A percentile compares a stretch with the other conserved stretches of the same genome.
phyloP scores from a whole-genome alignment of 305 asterid species.

The Caryopteris hybrid region DNA sequence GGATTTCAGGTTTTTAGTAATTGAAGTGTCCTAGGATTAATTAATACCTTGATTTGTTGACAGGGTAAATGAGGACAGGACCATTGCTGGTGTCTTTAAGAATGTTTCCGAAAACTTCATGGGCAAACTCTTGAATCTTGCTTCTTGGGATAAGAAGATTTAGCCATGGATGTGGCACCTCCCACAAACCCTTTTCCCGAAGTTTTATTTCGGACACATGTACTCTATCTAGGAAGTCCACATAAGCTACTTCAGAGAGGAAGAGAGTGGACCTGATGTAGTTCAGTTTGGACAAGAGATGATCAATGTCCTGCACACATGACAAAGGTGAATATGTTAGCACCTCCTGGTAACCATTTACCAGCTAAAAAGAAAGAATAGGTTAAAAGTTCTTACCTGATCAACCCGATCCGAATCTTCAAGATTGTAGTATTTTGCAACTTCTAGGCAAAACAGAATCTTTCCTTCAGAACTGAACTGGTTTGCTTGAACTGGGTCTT shows the following conservation, averaged over 20 bases:
- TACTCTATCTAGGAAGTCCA: slow-evolving; percentile 74
- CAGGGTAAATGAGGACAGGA: slow-evolving; percentile 86
- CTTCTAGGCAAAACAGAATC: slow-evolving; percentile 79
- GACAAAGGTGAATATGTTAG: slow-evolving; percentile 4
- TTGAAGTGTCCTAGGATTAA: slow-evolving; percentile 5
- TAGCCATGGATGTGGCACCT: slow-evolving; percentile 94
- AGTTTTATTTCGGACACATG: slow-evolving; percentile 73
- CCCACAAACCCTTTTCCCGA: slow-evolving; percentile 74
- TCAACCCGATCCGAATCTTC: slow-evolving; percentile 33
- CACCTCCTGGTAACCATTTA: not conserved
- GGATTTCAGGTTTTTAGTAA: not conserved
- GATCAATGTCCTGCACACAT: slow-evolving; percentile 49
- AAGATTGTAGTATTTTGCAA: slow-evolving; percentile 73
- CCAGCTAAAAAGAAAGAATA: not conserved
- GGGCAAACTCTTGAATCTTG: slow-evolving; percentile 59
- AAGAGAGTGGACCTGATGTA: slow-evolving; percentile 71
- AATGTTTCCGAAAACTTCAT: slow-evolving; percentile 68
- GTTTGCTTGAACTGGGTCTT: slow-evolving; percentile 63
- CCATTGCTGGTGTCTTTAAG: slow-evolving; percentile 79
- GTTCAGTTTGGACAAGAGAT: slow-evolving; percentile 47
- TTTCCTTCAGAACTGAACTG: slow-evolving; percentile 82
- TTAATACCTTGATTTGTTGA: slow-evolving; percentile 72
- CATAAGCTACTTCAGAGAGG: slow-evolving; percentile 65
- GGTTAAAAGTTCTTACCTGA: slow-evolving; percentile 39
- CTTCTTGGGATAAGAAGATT: slow-evolving; percentile 80